Conservation (phyloP, 108 stramenopile genomes). For the Schizochytrium sp. region DNA sequence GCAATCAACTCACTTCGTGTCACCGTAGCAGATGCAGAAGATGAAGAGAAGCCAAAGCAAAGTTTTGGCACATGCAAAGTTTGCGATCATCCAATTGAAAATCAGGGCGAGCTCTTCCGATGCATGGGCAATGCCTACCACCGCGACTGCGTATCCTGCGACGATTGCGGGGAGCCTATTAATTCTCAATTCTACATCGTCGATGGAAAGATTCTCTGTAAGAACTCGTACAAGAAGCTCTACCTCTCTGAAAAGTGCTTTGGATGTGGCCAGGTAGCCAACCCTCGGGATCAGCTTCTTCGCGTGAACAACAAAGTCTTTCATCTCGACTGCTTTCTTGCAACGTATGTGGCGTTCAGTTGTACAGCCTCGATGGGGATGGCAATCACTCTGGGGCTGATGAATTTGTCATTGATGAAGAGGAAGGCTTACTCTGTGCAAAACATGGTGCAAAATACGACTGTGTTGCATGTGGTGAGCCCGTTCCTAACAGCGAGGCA, state of each 20-base stretch:
- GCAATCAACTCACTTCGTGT: constrained; percentile 8
- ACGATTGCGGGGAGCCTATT: constrained; percentile 46
- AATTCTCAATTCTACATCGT: constrained; percentile 41
- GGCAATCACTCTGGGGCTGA: constrained; percentile 24
- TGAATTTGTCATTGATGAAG: constrained; percentile 40
- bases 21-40: background rate
- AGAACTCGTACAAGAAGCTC: constrained; percentile 3
- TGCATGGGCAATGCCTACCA: constrained; percentile 10
- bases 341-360: background rate
- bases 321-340: constrained; percentile 57
- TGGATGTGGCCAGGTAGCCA: constrained; percentile 24
- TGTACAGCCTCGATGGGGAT: background rate
- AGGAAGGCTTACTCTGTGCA: background rate
- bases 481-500: background rate
- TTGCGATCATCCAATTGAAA: background rate
- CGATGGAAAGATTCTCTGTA: constrained; percentile 10
- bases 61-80: background rate
- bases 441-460: background rate
- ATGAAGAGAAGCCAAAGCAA: background rate
- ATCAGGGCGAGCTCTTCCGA: background rate
- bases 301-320: constrained; percentile 25
- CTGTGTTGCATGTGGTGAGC: background rate
- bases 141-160: constrained; percentile 33
- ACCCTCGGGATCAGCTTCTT: constrained; percentile 7
- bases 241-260: background rate